Evolutionary conservation across 1,284 basidiomycete species (phyloP).

Genomic region (Melampsora larici-populina): DNA sequence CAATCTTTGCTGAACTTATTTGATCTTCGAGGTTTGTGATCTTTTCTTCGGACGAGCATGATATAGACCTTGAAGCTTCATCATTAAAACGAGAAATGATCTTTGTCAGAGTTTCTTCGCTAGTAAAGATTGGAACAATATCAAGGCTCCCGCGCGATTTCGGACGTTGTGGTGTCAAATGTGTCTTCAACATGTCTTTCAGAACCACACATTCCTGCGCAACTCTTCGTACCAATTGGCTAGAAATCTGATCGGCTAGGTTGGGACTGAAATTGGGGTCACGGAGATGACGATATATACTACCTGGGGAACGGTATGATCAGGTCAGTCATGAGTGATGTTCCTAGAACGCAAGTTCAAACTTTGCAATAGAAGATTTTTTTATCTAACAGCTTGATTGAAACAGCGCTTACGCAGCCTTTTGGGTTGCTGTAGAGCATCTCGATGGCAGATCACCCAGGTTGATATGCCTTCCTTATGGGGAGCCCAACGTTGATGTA

Average conservation of each 20-base stretch:
- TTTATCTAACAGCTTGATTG: too few species aligned
- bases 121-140: constrained; percentile 3
- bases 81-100: not conserved
- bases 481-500: constrained; percentile 32
- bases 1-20: not conserved
- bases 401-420: constrained; percentile 34
- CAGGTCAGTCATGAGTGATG: not conserved
- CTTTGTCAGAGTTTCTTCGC: constrained; percentile 9
- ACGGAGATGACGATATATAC: constrained; percentile 26
- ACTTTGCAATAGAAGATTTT: too few species aligned
- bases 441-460: constrained; percentile 37
- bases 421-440: constrained; percentile 33
- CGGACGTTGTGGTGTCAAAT: not conserved
- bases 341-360: too few species aligned
- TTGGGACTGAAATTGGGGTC: constrained; percentile 29
- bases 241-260: constrained; percentile 21
- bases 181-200: not conserved
- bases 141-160: not conserved
- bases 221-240: constrained; percentile 26
- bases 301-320: constrained; percentile 7
- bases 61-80: not conserved
- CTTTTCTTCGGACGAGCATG: too few species aligned
- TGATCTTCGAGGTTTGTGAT: not conserved
- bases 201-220: constrained; percentile 35
- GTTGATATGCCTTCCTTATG: constrained; percentile 27